A percentile compares a stretch with the other conserved stretches of the same genome.
These are phyloP conservation scores for Silene latifolia DNA, from an alignment of 148 eudicot genomes.

Conservation along the genomic window DNA sequence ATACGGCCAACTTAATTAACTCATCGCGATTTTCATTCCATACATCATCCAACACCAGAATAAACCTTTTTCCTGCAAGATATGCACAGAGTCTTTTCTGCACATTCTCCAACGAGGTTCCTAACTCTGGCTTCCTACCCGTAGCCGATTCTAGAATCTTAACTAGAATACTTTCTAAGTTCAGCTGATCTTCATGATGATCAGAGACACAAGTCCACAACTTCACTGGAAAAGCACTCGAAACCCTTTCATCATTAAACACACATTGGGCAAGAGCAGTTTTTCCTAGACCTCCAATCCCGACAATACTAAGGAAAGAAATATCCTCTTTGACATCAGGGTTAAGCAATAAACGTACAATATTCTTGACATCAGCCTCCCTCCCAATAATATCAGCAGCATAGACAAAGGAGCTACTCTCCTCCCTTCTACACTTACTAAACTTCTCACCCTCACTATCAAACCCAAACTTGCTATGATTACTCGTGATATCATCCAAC, in stretches of 20 bases:
- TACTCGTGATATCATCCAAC: slow-evolving; percentile 10
- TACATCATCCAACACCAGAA: slow-evolving; percentile 10
- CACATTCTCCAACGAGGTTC: neutral
- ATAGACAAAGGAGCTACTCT: slow-evolving; percentile 10
- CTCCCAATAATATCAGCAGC: slow-evolving; percentile 31
- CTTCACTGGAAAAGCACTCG: slow-evolving; percentile 15
- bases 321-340: slow-evolving; percentile 17
- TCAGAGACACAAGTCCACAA: slow-evolving; percentile 31
- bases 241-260: slow-evolving; percentile 25
- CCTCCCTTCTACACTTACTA: neutral
- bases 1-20: slow-evolving; percentile 1
- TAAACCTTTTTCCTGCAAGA: slow-evolving; percentile 11
- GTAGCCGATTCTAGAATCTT: slow-evolving; percentile 13
- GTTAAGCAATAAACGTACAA: slow-evolving; percentile 22
- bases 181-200: slow-evolving; percentile 4
- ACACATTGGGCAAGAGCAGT: slow-evolving; percentile 32
- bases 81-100: neutral
- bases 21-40: slow-evolving; percentile 11
- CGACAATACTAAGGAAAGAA: slow-evolving; percentile 27
- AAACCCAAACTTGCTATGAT: slow-evolving; percentile 19
- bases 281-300: slow-evolving; percentile 37
- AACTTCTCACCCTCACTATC: neutral
- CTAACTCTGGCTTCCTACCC: neutral
- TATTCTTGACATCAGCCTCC: slow-evolving; percentile 24
- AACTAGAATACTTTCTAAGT: neutral